Evolutionary conservation across 2,329 filamentous ascomycete genomes (phyloP).

Genomic region (Didymella exigua): DNA sequence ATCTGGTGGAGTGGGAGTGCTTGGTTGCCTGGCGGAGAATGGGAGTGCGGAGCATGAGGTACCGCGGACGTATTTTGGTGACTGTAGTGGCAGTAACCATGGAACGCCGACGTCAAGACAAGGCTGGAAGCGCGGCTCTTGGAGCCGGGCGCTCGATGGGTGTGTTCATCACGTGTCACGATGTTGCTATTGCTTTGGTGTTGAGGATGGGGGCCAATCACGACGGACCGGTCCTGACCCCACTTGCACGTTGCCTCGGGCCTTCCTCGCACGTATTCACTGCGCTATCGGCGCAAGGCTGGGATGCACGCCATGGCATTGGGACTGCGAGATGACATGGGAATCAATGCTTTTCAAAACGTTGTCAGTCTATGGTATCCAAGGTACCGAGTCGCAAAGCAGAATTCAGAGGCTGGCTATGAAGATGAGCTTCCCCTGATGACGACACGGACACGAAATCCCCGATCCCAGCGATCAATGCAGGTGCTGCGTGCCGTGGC

Average conservation of each 20-base stretch:
- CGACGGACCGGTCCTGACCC: conserved; percentile 15
- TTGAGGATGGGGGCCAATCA: conserved; percentile 10
- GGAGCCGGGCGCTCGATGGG: conserved; percentile 4
- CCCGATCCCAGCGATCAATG: neutral
- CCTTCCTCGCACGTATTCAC: conserved; percentile 1
- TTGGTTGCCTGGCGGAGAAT: neutral
- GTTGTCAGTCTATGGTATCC: conserved; percentile 19
- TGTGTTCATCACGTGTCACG: conserved; percentile 3
- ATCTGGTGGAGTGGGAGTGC: neutral
- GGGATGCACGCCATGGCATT: conserved; percentile 3
- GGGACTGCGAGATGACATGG: neutral
- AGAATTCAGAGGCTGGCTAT: conserved; percentile 12
- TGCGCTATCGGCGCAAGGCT: conserved; percentile 4
- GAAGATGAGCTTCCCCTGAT: conserved; percentile 7
- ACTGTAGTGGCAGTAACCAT: neutral
- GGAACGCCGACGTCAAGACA: conserved; percentile 9
- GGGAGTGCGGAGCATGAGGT: conserved; percentile 1
- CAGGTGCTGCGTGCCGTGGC: conserved; percentile 1
- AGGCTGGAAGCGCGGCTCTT: conserved; percentile 7
- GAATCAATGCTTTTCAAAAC: conserved; percentile 18
- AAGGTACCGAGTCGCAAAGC: conserved; percentile 12
- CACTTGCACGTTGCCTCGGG: conserved; percentile 14
- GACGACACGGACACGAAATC: conserved; percentile 4
- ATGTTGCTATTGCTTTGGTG: conserved; percentile 11
- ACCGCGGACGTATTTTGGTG: neutral